Evolutionary conservation across 2,329 filamentous ascomycete species (phyloP).

Genomic region (Aspergillus oerlinghausenensis): DNA sequence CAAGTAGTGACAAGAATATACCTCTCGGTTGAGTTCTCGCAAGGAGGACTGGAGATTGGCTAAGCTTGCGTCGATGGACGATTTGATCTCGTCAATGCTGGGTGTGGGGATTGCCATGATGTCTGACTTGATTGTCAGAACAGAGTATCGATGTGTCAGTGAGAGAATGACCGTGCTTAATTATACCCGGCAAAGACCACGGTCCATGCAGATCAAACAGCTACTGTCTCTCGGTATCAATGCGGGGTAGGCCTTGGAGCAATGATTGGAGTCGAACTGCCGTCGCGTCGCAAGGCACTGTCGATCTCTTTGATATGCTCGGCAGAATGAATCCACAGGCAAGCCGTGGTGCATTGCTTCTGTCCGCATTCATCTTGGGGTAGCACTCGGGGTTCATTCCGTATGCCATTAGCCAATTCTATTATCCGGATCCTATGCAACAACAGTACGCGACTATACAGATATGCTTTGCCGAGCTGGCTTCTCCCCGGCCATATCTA

Average conservation of each 20-base stretch:
- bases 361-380: too few species aligned
- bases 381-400: slow-evolving; percentile 9
- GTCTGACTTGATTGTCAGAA: not conserved
- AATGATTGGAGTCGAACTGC: not conserved
- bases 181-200: not conserved
- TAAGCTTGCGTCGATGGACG: slow-evolving; percentile 17
- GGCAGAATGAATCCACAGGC: too few species aligned
- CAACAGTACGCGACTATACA: slow-evolving; percentile 3
- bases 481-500: too few species aligned
- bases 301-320: too few species aligned
- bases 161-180: not conserved
- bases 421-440: not conserved
- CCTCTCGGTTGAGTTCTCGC: slow-evolving; percentile 23
- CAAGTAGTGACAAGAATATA: slow-evolving; percentile 2
- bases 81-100: slow-evolving; percentile 18
- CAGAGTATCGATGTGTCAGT: not conserved
- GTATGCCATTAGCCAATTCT: slow-evolving; percentile 15
- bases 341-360: too few species aligned
- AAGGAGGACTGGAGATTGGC: slow-evolving; percentile 15
- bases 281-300: too few species aligned
- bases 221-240: not conserved
- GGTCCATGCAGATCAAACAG: not conserved
- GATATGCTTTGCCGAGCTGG: slow-evolving; percentile 8
- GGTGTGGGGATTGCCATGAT: slow-evolving; percentile 15
- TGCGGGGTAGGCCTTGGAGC: not conserved